Conservation (phyloP, 257 asterid genomes). For the Striga asiatica region DNA sequence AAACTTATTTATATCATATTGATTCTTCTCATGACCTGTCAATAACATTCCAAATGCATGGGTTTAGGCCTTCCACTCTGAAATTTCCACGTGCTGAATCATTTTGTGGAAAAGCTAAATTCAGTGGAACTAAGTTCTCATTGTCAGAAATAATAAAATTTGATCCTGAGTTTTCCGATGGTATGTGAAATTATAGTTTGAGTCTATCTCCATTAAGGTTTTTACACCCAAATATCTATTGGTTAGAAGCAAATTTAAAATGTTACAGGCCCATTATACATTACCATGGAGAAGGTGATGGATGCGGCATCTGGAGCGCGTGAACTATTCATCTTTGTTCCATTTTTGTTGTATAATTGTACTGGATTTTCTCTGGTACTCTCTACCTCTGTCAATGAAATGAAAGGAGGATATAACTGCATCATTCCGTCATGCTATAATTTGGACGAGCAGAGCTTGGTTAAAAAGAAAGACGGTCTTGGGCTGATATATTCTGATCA, state of each 20-base stretch:
- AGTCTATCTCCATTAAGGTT: background rate
- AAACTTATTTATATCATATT: conserved; percentile 71
- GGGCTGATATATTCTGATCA: conserved; percentile 47
- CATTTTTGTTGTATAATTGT: conserved; percentile 80
- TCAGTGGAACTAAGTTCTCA: conserved; percentile 78
- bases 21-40: conserved; percentile 89
- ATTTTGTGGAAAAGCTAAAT: conserved; percentile 63
- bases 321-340: conserved; percentile 69
- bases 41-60: conserved; percentile 46
- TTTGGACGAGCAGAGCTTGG: conserved; percentile 45
- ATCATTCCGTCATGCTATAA: conserved; percentile 71
- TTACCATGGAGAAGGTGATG: conserved; percentile 82
- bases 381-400: conserved; percentile 46
- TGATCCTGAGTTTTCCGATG: conserved; percentile 54
- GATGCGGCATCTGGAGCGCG: conserved; percentile 96
- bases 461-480: conserved; percentile 63
- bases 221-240: conserved; percentile 13
- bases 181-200: conserved; percentile 28
- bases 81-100: conserved; percentile 88
- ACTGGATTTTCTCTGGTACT: conserved; percentile 78
- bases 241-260: conserved; percentile 10
- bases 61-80: conserved; percentile 58
- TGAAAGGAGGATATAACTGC: conserved; percentile 60
- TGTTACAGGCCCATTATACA: conserved; percentile 59
- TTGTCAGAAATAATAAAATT: conserved; percentile 60